Evolutionary conservation across 2,329 filamentous ascomycete genomes (phyloP).

Genomic region (Alternaria atra): DNA sequence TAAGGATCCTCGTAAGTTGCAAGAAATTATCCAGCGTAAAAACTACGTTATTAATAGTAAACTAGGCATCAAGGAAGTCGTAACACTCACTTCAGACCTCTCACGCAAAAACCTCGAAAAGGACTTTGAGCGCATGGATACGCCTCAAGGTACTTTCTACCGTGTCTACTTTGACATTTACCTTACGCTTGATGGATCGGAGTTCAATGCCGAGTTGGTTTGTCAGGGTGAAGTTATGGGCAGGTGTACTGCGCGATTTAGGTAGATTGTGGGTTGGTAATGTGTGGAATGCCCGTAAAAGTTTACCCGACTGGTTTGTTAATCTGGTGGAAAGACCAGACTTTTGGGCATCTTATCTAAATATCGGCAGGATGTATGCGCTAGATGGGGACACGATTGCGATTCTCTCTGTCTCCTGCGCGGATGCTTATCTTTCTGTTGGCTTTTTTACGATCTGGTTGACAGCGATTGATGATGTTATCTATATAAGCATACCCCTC

Average conservation of each 20-base stretch:
- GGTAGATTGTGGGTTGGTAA: conserved; percentile 51
- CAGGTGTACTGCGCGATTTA: conserved; percentile 89
- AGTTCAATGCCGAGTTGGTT: conserved; percentile 98
- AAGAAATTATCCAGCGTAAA: not conserved
- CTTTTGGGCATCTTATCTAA: not conserved
- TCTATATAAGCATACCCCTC: conserved; percentile 1
- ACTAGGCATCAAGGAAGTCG: conserved; percentile 96
- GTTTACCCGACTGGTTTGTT: not conserved
- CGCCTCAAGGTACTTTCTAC: conserved; percentile 80
- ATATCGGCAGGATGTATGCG: not conserved
- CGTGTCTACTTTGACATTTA: conserved; percentile 76
- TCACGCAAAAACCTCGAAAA: conserved; percentile 99
- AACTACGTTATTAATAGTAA: not conserved
- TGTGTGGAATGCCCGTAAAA: not conserved
- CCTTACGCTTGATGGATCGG: conserved; percentile 92
- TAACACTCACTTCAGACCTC: conserved; percentile 94
- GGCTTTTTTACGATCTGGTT: not conserved
- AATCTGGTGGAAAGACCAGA: not conserved
- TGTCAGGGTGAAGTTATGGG: conserved; percentile 99
- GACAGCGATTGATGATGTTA: not conserved
- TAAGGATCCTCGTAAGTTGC: conserved; percentile 93
- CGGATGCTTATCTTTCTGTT: not conserved
- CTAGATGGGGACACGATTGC: not conserved
- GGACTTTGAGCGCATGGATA: conserved; percentile 99
- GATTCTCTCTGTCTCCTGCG: not conserved